Evolutionary conservation across 2,329 filamentous ascomycete genomes (phyloP).

Genomic region (Lomentospora prolificans): DNA sequence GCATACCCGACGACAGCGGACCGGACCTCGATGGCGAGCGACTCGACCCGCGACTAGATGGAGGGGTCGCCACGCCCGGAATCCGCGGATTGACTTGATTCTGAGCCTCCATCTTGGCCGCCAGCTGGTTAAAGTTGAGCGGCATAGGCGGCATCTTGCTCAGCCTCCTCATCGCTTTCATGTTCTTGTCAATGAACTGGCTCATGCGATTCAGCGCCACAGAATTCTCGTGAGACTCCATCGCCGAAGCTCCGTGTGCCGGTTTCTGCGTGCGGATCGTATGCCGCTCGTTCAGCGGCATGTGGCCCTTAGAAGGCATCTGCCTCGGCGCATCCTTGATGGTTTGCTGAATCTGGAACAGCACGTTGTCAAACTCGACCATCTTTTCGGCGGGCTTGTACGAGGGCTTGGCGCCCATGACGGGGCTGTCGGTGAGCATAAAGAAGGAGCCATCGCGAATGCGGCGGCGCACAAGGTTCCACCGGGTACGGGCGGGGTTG

Average conservation of each 20-base stretch:
- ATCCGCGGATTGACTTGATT: constrained; percentile 1
- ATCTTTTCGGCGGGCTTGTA: constrained; percentile 20
- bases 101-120: constrained; percentile 17
- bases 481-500: constrained; percentile 41
- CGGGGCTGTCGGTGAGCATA: constrained; percentile 29
- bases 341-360: constrained; percentile 30
- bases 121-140: constrained; percentile 22
- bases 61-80: constrained; percentile 18
- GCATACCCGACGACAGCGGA: constrained; percentile 14
- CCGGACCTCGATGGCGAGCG: constrained; percentile 15
- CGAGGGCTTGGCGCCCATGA: constrained; percentile 18
- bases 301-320: constrained; percentile 11
- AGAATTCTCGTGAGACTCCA: constrained; percentile 31
- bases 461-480: constrained; percentile 37
- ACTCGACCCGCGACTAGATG: constrained; percentile 23
- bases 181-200: constrained; percentile 31
- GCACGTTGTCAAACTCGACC: constrained; percentile 34
- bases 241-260: constrained; percentile 24
- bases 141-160: constrained; percentile 27
- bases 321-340: constrained; percentile 15
- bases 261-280: constrained; percentile 23
- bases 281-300: constrained; percentile 31
- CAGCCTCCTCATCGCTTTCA: constrained; percentile 30
- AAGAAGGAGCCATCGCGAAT: constrained; percentile 43
- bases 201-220: constrained; percentile 34